These are phyloP conservation scores for Effrenium voratum DNA, from an alignment of 73 alveolate genomes.

Conservation along the genomic window DNA sequence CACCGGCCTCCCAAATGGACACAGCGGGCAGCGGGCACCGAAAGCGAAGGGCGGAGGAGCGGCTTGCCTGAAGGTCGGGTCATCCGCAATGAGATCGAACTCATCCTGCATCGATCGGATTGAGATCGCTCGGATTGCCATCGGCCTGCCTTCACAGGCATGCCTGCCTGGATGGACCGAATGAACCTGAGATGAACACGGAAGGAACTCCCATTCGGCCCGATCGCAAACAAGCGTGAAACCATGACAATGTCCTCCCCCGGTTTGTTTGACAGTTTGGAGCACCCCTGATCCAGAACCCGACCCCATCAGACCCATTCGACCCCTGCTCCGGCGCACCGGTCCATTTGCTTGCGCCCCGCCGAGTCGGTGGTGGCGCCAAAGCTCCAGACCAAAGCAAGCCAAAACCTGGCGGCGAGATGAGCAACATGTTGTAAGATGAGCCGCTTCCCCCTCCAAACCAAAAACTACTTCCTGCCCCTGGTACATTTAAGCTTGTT, in stretches of 20 bases:
- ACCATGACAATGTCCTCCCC: neutral
- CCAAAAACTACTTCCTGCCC: too few species aligned
- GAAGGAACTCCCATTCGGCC: neutral
- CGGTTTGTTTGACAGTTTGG: neutral
- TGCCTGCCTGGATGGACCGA: slow-evolving; percentile 88
- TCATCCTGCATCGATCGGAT: slow-evolving; percentile 31
- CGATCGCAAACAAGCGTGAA: neutral
- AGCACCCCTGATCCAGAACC: too few species aligned
- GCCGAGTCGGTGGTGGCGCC: slow-evolving; percentile 99
- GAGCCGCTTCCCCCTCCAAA: too few species aligned
- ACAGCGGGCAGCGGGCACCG: neutral
- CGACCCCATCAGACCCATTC: neutral
- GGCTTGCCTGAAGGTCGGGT: slow-evolving; percentile 72
- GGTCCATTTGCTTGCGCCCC: slow-evolving; percentile 97
- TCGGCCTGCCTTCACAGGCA: slow-evolving; percentile 75
- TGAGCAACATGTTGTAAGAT: neutral
- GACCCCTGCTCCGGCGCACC: neutral
- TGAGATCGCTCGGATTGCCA: neutral
- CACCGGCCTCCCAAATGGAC: slow-evolving; percentile 46
- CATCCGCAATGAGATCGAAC: slow-evolving; percentile 87
- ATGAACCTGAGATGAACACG: slow-evolving; percentile 35
- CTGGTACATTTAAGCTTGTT: too few species aligned
- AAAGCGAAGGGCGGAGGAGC: neutral
- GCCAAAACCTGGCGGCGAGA: slow-evolving; percentile 7
- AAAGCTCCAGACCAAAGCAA: slow-evolving; percentile 98